phyloP scores from a whole-genome alignment of 2,329 filamentous ascomycete species.

The Fusarium oligoseptatum region DNA sequence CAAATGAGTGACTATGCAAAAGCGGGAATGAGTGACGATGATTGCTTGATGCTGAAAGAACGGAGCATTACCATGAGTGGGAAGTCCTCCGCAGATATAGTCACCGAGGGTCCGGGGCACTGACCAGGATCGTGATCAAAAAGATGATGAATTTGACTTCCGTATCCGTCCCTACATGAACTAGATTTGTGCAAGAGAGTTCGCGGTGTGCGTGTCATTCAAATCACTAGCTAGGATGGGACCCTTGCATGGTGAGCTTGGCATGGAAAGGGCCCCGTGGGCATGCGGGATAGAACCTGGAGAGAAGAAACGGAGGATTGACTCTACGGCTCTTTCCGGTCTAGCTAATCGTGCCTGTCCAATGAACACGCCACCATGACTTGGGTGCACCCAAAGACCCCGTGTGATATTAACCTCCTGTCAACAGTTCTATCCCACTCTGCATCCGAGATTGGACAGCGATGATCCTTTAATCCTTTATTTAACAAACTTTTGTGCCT shows the following conservation, averaged over 20 bases:
- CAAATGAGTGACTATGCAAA: slow-evolving; percentile 5
- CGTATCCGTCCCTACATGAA: not conserved
- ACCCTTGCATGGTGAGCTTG: not conserved
- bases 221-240: not conserved
- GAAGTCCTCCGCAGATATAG: slow-evolving; percentile 2
- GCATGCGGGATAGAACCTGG: not conserved
- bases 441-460: not conserved
- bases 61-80: not conserved
- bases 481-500: not conserved
- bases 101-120: not conserved
- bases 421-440: not conserved
- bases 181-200: not conserved
- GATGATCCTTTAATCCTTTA: not conserved
- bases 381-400: not conserved
- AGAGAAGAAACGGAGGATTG: not conserved
- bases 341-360: too few relatives aligned
- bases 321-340: not conserved
- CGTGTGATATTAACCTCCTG: not conserved
- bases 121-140: not conserved
- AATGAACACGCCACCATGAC: not conserved
- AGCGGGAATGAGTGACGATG: not conserved
- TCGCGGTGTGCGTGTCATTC: not conserved
- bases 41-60: not conserved
- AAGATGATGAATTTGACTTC: not conserved
- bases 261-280: not conserved